Evolutionary conservation across 2,329 filamentous ascomycete genomes (phyloP), one percentile per base, ranked within the genome.

Genomic region (Sporothrix phasma): DNA sequence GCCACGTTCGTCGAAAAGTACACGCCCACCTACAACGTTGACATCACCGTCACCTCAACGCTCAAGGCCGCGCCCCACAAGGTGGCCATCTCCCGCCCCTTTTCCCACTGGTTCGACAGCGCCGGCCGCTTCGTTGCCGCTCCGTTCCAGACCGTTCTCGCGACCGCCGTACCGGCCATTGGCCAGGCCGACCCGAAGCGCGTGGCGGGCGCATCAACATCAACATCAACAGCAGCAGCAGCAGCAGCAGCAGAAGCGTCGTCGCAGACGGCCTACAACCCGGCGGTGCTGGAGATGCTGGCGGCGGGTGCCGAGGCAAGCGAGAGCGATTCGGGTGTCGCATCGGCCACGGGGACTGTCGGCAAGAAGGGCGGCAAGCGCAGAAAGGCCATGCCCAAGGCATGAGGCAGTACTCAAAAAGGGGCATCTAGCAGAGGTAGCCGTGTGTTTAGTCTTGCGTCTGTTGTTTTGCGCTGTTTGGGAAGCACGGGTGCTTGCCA

Each of bases 121-220:
- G 78, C 80, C 46, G 90, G 90, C 59, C 83, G 81, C 73, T 92
- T 94, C 73, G 82, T 92, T 53, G 82, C 84, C 8, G 79, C 84
- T 69, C 89, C 90, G 5, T 92, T 94, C 76, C 90, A 94, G 80
- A 83, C 86, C 72, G 85, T 90, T 77, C 78, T 94, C 56, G 89
- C 88, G 11, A 81, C 81, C n/a, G 80, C 82, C 46, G 80, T 93
- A 3, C 83, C 86, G 0, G 72, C 82, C 37, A 81, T 93, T 66
- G 89, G 86, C 60, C 80, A 80, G 69, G 80, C 81, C 37, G 89
- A 93, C 70, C 82, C 86, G 43, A 82, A 83, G 73, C 79, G 81
- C 64, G 79, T 79, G n/a, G 63, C 74, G 2, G 68, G 72, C 45
- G 71, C 37, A 41, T 4, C 65, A 3, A 72, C 76, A 31, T 70